Evolutionary conservation across 1,284 basidiomycete genomes (phyloP).

Genomic region (Paramarasmius palmivorus): DNA sequence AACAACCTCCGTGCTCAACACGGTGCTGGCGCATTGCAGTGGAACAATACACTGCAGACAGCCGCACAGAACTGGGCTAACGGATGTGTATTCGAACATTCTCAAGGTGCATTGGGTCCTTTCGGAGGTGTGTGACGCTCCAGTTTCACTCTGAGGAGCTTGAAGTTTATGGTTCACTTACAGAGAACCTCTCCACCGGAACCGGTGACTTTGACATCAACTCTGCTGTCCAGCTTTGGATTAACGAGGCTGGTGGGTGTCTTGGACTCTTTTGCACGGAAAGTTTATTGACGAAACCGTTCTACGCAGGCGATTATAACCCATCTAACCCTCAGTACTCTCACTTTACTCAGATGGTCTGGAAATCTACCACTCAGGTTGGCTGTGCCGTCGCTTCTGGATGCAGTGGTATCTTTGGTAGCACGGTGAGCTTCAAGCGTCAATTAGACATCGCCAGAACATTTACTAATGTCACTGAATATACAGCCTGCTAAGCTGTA

Average conservation of each 20-base stretch:
- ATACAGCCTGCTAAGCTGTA: not conserved
- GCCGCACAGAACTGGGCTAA: slow-evolving; percentile 7
- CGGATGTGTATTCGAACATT: slow-evolving; percentile 4
- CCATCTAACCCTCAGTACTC: not conserved
- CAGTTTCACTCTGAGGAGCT: not conserved
- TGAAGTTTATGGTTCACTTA: not conserved
- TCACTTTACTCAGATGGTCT: slow-evolving; percentile 3
- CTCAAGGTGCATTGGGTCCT: not conserved
- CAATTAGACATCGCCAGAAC: no score
- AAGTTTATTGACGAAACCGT: not conserved
- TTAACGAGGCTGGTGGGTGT: not conserved
- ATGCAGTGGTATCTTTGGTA: not conserved
- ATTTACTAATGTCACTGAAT: not conserved
- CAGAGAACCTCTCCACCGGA: slow-evolving; percentile 1
- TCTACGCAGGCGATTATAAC: not conserved
- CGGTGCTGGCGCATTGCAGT: slow-evolving; percentile 2
- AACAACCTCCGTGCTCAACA: slow-evolving; percentile 5
- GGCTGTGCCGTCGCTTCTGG: not conserved
- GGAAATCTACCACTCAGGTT: not conserved
- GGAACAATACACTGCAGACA: slow-evolving; percentile 3
- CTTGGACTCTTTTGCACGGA: not conserved
- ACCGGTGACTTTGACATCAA: not conserved
- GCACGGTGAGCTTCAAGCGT: not conserved
- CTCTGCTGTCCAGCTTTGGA: not conserved
- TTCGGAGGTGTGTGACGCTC: not conserved